These are phyloP conservation scores for Papiliotrema fonsecae DNA, from an alignment of 1,284 basidiomycete species.

Conservation along the genomic window DNA sequence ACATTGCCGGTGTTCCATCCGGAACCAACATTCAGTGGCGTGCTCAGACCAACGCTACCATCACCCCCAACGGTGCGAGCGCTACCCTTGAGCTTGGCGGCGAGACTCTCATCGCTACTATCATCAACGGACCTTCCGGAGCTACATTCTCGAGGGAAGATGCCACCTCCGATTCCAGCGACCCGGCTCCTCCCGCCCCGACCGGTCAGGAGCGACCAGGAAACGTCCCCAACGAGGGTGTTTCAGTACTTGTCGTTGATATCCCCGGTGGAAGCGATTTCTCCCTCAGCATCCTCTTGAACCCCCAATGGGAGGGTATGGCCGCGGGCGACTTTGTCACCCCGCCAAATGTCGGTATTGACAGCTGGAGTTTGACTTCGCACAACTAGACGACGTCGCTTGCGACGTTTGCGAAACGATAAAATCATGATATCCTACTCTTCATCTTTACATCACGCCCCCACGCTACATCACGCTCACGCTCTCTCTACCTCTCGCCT, in stretches of 20 bases:
- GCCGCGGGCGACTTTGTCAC: slow-evolving; percentile 59
- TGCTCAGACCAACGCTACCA: slow-evolving; percentile 74
- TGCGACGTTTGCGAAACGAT: too few species aligned
- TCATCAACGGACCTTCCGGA: slow-evolving; percentile 51
- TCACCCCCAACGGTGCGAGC: slow-evolving; percentile 51
- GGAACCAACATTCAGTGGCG: slow-evolving; percentile 70
- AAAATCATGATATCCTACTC: too few species aligned
- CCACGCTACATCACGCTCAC: too few species aligned
- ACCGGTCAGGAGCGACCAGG: slow-evolving; percentile 28
- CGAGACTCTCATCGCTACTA: slow-evolving; percentile 53
- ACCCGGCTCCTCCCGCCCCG: slow-evolving; percentile 58
- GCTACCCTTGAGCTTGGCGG: slow-evolving; percentile 64
- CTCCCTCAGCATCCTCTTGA: slow-evolving; percentile 74
- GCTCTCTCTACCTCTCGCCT: too few species aligned
- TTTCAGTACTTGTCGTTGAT: slow-evolving; percentile 70
- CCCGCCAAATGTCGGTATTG: slow-evolving; percentile 61
- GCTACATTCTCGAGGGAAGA: slow-evolving; percentile 37
- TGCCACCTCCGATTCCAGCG: slow-evolving; percentile 54
- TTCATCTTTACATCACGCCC: too few species aligned
- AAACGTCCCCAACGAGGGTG: slow-evolving; percentile 59
- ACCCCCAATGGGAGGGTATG: slow-evolving; percentile 72
- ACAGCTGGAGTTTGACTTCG: slow-evolving; percentile 66
- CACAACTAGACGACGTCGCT: too few species aligned
- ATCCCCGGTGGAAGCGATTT: slow-evolving; percentile 64
- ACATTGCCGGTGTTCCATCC: slow-evolving; percentile 57